These are phyloP conservation scores for Petunia axillaris DNA, from an alignment of 257 asterid genomes.

Conservation along the genomic window DNA sequence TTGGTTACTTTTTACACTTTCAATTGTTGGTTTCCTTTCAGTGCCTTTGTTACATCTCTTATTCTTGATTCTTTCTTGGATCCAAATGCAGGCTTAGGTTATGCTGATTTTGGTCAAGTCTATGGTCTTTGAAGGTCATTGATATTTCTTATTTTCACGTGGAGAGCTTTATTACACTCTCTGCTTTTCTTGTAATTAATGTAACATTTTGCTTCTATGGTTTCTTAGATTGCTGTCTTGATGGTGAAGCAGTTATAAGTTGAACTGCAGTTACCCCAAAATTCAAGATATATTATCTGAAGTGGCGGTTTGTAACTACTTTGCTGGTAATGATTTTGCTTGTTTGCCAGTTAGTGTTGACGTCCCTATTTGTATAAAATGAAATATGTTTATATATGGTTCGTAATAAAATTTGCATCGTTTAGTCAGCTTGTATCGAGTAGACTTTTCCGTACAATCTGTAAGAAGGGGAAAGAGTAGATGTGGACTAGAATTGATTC, in stretches of 20 bases:
- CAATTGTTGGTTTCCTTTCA: background rate
- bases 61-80: background rate
- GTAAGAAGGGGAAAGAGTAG: background rate
- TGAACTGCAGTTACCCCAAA: background rate
- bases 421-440: background rate
- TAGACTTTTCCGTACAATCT: background rate
- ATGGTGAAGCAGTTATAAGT: background rate
- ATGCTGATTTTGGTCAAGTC: slow-evolving; percentile 23
- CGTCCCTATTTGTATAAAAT: slow-evolving; percentile 6
- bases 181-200: too few relatives aligned
- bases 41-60: background rate
- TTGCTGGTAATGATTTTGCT: background rate
- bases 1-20: background rate
- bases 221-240: background rate
- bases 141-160: background rate
- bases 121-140: slow-evolving; percentile 22
- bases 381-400: background rate
- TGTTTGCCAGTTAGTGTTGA: background rate
- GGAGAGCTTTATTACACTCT: too few relatives aligned
- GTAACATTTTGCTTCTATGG: background rate
- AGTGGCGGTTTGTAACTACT: slow-evolving; percentile 22
- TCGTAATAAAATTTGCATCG: background rate
- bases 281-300: background rate
- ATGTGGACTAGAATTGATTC: background rate
- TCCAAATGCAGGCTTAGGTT: slow-evolving; percentile 28